Base-by-base conservation (phyloP, 306 rosid species). In the Citrullus colocynthis region DNA sequence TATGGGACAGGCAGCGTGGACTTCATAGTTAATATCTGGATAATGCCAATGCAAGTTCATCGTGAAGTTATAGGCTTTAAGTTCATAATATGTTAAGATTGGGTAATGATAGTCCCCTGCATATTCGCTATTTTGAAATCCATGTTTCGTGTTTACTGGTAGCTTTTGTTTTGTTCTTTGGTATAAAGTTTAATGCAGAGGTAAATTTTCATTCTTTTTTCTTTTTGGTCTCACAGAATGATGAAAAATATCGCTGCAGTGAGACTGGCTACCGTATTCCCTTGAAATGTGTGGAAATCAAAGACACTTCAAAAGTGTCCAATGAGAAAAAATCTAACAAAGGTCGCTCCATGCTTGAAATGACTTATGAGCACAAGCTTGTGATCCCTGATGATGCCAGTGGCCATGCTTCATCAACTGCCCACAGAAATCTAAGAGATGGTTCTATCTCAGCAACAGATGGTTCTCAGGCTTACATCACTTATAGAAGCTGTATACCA, bases 261-360 rank as follows among this genome's bases (percentile, higher is more conserved):
- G 97, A 94, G 89, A 94, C 98, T 81, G 97, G 97, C 74, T 94
- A 91, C 78, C 93, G 91, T 28, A 94, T 94, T 81, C 96, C 97
- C 74, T 88, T 90, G 83, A 94, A 89, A 88, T 94, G 97, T 74
- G 78, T 84, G 69, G 91, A 90, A 84, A 83, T 85, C 62, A 91
- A 86, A 82, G 87, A 74, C 41, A 79, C 85, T 14, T 52, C 9
- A 0, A 88, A 83, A 79, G 85, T 65, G 72, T 75, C 82, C 24
- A 77, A 63, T 39, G 78, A 62, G 78, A 81, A 79, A 54, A 85
- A 51, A 28, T 61, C 93, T 77, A 72, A 51, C 9, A 75, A 77
- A 72, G 76, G 78, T 42, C 87, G 90, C 58, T 83, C 84, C 6
- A 60, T 78, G 79, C 73, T 90, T 85, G 97, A 89, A 81, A 61